Base-by-base conservation (phyloP, 169 alveolate species). In the Plasmodium inui region DNA sequence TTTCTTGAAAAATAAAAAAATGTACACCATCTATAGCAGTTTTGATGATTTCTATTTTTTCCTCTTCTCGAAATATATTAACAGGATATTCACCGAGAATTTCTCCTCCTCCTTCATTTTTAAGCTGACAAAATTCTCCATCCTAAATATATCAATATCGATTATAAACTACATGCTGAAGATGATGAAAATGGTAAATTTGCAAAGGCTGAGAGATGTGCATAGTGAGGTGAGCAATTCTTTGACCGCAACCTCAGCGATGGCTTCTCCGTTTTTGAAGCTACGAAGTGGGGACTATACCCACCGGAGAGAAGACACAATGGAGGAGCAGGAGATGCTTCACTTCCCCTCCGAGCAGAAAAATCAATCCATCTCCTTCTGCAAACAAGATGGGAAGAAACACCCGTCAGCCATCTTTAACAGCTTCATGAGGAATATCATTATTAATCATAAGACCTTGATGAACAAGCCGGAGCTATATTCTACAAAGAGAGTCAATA, bases 21-120 rank as follows among this genome's bases (percentile, higher is more conserved):
- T 39, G 50, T 57, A 73, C 30, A 79, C 67, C 73, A 78, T 39
- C 44, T 37, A 57, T 14, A 89, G 28, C 32, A 10, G 72, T 61
- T 89, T 89, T 7, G 34, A 61, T 41, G 46, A 78, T 41, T 89
- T 89, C 37, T 78, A 78, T 44, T 89, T 89, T 79, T 57, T 19
- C 12, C 44, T 89, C 82, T 89, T 79, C 72, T 79, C 82, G 26
- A 79, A 89, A 44, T 89, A 89, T 89, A 61, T 89, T 7, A 89
- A 89, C 61, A 89, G 44, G 53, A 46, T 89, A 17, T 89, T 89
- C 57, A 46, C 82, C 34, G 83, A 79, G 22, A 79, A 79, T 7
- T 89, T 78, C 19, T 89, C 94, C 12, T 26, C 94, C 9, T 46
- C 93, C 30, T 89, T 89, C 34, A 70, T 89, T 28, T 89, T 89